A percentile compares a stretch with the other conserved stretches of the same genome.
Evolutionary conservation across 805 yeast species (phyloP).

Genomic region (Torulaspora microellipsoides): DNA sequence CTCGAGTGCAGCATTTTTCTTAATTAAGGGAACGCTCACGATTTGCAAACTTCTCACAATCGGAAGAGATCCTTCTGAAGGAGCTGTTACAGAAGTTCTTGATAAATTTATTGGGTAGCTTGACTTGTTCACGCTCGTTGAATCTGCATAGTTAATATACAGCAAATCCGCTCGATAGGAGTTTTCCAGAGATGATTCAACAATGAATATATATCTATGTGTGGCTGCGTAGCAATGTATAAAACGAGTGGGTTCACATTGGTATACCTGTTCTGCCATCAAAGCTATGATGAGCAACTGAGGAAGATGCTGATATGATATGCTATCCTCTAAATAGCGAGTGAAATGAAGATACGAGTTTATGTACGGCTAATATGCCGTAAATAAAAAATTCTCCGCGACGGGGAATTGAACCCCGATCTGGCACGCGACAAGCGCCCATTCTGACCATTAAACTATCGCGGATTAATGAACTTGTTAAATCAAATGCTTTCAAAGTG

Average conservation of each 20-base stretch:
- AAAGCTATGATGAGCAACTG: background rate
- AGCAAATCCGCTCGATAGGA: slow-evolving; percentile 6
- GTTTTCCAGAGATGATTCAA: slow-evolving; percentile 8
- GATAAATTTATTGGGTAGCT: slow-evolving; percentile 5
- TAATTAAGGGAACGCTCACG: slow-evolving; percentile 7
- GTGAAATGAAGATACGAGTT: too few species aligned
- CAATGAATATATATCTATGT: slow-evolving; percentile 7
- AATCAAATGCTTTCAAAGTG: too few species aligned
- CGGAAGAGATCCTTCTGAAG: background rate
- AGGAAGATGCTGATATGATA: too few species aligned
- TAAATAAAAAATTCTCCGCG: slow-evolving; percentile 22
- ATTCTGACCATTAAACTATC: slow-evolving; percentile 30
- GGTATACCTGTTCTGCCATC: slow-evolving; percentile 6
- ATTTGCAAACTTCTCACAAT: slow-evolving; percentile 1
- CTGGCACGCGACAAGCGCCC: slow-evolving; percentile 33
- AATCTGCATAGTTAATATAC: slow-evolving; percentile 1
- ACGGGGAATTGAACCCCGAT: slow-evolving; percentile 34
- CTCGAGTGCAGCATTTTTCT: background rate
- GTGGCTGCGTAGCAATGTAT: slow-evolving; percentile 16
- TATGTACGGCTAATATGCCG: background rate
- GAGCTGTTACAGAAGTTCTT: background rate
- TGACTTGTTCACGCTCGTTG: background rate
- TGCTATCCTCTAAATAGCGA: too few species aligned
- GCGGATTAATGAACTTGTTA: slow-evolving; percentile 13
- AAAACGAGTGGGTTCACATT: slow-evolving; percentile 6